phyloP scores from a whole-genome alignment of 352 stramenopile genomes.

The Phytophthora citrophthora region DNA sequence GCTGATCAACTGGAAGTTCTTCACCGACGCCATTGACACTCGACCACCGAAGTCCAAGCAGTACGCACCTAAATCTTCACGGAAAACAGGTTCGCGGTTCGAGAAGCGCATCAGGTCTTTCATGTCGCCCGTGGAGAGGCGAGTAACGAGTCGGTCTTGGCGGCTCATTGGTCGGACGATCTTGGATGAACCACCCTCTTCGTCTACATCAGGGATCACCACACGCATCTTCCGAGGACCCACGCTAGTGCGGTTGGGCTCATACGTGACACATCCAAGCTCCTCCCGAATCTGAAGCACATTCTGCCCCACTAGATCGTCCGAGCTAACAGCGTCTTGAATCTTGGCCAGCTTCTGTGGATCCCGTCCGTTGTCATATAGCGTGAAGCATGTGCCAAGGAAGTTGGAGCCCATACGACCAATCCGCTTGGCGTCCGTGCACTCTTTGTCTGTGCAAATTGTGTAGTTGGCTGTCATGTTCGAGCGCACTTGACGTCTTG shows the following conservation, averaged over 20 bases:
- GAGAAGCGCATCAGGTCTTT: conserved; percentile 89
- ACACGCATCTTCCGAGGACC: conserved; percentile 89
- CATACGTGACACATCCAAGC: conserved; percentile 85
- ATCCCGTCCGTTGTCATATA: conserved; percentile 90
- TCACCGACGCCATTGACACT: conserved; percentile 85
- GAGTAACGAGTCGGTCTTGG: conserved; percentile 82
- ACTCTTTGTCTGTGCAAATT: conserved; percentile 86
- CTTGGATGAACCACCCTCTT: conserved; percentile 79
- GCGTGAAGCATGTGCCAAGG: conserved; percentile 84
- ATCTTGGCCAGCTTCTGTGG: conserved; percentile 90
- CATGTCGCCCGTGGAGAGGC: conserved; percentile 70
- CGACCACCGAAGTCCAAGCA: conserved; percentile 88
- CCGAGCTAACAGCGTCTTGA: conserved; percentile 77
- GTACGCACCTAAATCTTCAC: conserved; percentile 87
- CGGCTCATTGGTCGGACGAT: conserved; percentile 87
- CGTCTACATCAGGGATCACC: conserved; percentile 81
- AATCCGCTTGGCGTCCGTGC: conserved; percentile 72
- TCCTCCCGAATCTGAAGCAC: conserved; percentile 89
- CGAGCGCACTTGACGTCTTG: conserved; percentile 82
- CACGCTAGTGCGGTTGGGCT: conserved; percentile 87
- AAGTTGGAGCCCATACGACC: conserved; percentile 92
- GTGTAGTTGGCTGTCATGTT: conserved; percentile 91
- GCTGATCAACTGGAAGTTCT: conserved; percentile 92
- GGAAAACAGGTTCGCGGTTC: conserved; percentile 87
- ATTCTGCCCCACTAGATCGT: conserved; percentile 74